Evolutionary conservation across 2,329 filamentous ascomycete genomes (phyloP), one percentile per base, ranked within the genome.

Genomic region (Akanthomyces dipterigenus): DNA sequence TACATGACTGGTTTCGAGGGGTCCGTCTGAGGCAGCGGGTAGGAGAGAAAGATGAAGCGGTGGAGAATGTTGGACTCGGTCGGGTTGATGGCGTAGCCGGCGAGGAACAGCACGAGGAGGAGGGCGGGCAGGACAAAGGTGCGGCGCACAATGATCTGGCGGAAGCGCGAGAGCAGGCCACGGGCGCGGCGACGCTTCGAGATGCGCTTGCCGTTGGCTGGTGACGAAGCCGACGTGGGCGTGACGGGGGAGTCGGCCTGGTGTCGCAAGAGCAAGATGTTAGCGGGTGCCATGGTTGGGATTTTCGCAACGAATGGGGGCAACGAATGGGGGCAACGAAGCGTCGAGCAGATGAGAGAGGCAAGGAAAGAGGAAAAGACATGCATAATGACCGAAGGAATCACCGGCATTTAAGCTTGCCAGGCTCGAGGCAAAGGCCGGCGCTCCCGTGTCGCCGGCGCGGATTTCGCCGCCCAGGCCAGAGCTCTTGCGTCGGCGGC

Each of bases 21-120:
- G 43, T 77, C 73, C 34, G 67, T 64, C 46, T 69, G 68, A 18
- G 88, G 84, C 62, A 93, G 80, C 61, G 85, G 84, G 78, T 98
- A 98, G 55, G 92, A 95, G 63, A 97, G 86, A 81, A 96, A 96
- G 74, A 97, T 86, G 73, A 91, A 92, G 75, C 81, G 82, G 76
- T 90, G 82, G 65, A 96, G 73, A 14, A 89, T 89, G 74, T 97
- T 97, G 62, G 88, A 85, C 64, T 87, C 80, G 67, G 83, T 85
- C 5, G 93, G 93, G 71, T 92, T 88, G 70, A 90, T 72, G 66
- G 86, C 84, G 76, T 93, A 97, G 64, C 85, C 80, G 20, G 80
- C 75, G 63, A 90, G 76, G 70, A 93, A 80, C 70, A 86, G 68
- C 63, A 81, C 64, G 62, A 91, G 75, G 62, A 96, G 76, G 66